Evolutionary conservation across 2,329 filamentous ascomycete genomes (phyloP).

Genomic region (Aspergillus tubingensis): DNA sequence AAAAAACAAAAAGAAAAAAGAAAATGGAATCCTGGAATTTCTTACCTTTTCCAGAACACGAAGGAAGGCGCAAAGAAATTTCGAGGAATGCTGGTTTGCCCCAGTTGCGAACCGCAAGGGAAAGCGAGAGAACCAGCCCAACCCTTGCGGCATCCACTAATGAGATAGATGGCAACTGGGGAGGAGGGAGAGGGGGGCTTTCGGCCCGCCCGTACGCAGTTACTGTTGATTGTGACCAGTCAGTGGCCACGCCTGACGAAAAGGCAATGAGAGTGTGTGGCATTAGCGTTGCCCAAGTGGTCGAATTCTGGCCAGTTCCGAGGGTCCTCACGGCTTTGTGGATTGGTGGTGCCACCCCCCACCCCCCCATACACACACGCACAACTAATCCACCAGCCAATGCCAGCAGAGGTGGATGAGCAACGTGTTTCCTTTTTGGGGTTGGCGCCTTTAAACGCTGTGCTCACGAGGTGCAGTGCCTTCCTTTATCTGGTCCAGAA

Average conservation of each 20-base stretch:
- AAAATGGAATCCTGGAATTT: neutral
- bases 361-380: constrained; percentile 6
- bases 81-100: constrained; percentile 11
- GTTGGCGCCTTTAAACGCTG: constrained; percentile 3
- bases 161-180: constrained; percentile 12
- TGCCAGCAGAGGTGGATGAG: neutral
- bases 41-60: constrained; percentile 15
- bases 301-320: neutral
- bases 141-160: constrained; percentile 9
- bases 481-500: constrained; percentile 4
- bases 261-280: neutral
- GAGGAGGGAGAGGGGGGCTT: neutral
- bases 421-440: constrained; percentile 7
- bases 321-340: neutral
- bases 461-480: constrained; percentile 9
- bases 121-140: constrained; percentile 2
- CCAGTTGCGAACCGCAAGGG: constrained; percentile 2
- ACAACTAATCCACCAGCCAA: neutral
- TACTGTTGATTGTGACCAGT: constrained; percentile 4
- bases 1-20: too few species aligned
- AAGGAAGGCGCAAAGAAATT: constrained; percentile 20
- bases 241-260: constrained; percentile 4
- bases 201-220: constrained; percentile 8
- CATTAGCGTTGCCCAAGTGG: neutral
- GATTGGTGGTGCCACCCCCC: constrained; percentile 10